phyloP scores from a whole-genome alignment of 495 filamentous ascomycete species.

The Penicillium ochrochloron region DNA sequence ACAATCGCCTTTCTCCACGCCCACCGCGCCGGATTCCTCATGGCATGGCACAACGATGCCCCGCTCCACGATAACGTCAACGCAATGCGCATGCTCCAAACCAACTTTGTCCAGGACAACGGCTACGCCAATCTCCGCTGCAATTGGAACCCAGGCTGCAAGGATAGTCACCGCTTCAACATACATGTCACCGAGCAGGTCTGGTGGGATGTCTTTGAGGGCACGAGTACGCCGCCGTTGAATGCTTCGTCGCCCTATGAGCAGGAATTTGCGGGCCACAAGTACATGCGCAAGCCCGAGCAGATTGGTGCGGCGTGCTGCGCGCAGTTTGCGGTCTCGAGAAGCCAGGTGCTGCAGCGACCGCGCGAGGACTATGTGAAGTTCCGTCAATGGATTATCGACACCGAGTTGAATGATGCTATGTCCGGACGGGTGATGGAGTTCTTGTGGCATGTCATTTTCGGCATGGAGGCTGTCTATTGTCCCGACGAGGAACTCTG shows the following conservation, averaged over 20 bases:
- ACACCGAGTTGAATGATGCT: slow-evolving; percentile 62
- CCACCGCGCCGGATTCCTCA: slow-evolving; percentile 54
- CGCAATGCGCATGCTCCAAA: slow-evolving; percentile 56
- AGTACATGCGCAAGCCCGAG: slow-evolving; percentile 36
- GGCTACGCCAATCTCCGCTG: slow-evolving; percentile 72
- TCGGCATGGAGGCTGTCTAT: slow-evolving; percentile 54
- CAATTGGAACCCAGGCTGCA: slow-evolving; percentile 67
- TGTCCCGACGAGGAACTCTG: slow-evolving; percentile 53
- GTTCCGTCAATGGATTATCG: slow-evolving; percentile 70
- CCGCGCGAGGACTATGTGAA: slow-evolving; percentile 63
- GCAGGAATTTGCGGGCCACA: slow-evolving; percentile 17
- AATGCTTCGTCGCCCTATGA: slow-evolving; percentile 30
- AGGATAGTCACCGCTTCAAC: slow-evolving; percentile 53
- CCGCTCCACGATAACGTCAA: slow-evolving; percentile 56
- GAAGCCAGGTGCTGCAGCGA: slow-evolving; percentile 55
- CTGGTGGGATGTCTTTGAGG: slow-evolving; percentile 60
- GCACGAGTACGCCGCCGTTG: slow-evolving; percentile 55
- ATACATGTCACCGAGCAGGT: slow-evolving; percentile 60
- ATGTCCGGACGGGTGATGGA: slow-evolving; percentile 74
- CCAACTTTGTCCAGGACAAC: slow-evolving; percentile 55
- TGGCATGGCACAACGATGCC: slow-evolving; percentile 68
- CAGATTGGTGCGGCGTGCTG: slow-evolving; percentile 59
- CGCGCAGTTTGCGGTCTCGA: slow-evolving; percentile 68
- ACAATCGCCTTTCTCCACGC: slow-evolving; percentile 71
- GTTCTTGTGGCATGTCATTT: slow-evolving; percentile 74